Evolutionary conservation across 306 rosid species (phyloP), one percentile per base, ranked within the genome.

Genomic region (Trifolium pratense): DNA sequence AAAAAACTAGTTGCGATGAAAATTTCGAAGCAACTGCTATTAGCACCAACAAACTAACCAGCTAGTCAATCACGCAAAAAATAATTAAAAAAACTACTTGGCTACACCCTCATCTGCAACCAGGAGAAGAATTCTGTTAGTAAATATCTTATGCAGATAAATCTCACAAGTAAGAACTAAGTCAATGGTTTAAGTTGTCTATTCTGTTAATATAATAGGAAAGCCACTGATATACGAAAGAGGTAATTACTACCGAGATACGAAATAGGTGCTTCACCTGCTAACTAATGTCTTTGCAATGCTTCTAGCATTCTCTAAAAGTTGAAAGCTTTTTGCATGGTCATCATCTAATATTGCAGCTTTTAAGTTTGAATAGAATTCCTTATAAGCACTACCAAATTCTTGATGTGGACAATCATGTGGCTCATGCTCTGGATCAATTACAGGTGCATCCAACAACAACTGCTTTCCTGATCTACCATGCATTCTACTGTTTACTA

Each of bases 271-370:
- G 45, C 39, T 70, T 73, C 40, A 88, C 89, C 86, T 40, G 85
- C 77, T 60, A 64, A 83, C 58, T 66, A 88, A 67, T 48, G 80
- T 84, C 82, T 71, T 62, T 58, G 95, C 96, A 75, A 82, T 77
- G 77, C 79, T 83, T 82, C 86, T 88, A 40, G 96, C 96, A 32
- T 61, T 83, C 61, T 82, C 82, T 81, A 91, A 58, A 63, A 70
- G 80, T 55, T 68, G 83, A 75, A 76, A 75, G 84, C 76, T 77
- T 81, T 80, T 66, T 40, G 78, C 81, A 58, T 68, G 74, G 52
- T 84, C 85, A 55, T 79, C 86, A 45, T 72, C 70, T 13, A 75
- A 75, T 70, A 78, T 25, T 58, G 89, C 82, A 26, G 87, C 77
- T 78, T 91, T 77, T 75, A 94, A 62, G 79, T 75, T 73, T 59